Evolutionary conservation across 225 moss, liverwort and hornwort genomes (phyloP), one percentile per base, ranked within the genome.

Genomic region (Physcomitrium patens): DNA sequence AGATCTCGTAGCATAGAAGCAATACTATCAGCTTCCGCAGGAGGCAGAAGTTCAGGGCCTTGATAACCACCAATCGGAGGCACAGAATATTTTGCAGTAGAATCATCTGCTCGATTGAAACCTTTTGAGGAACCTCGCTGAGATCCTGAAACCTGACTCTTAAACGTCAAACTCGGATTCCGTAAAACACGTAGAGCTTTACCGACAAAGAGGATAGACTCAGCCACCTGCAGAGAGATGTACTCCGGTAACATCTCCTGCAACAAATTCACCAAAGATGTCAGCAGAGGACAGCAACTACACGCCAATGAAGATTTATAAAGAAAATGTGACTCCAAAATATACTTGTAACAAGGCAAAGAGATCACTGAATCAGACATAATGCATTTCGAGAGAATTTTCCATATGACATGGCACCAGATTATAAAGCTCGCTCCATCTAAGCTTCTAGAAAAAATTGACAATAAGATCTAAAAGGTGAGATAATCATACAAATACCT

Each of bases 221-320:
- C 95, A 17, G 99, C 99, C 64, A 93, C 93, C 67, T 93, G 83
- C 56, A 93, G 76, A 74, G 90, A 87, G 69, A 99, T 89, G 49
- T 99, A 99, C 68, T 93, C 89, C n/a, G 99, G 95, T 77, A 99
- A 81, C 95, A 95, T 93, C n/a, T 95, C 99, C 97, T 94, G 87
- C 81, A 77, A 65, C 72, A 74, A 16, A 76, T 65, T 48, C 78
- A 28, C 19, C 24, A 70, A 54, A 65, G 46, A 70, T 48, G 45
- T 82, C 77, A 67, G 63, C 15, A 46, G 8, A 71, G 43, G 62
- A 68, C 60, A 60, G 37, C 70, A 74, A 71, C 71, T 42, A 60
- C 57, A 31, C 7, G 18, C 44, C 60, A 71, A 67, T 22, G 10
- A 44, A 70, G 19, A 55, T 19, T 55, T 16, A 16, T 19, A 18